Evolutionary conservation across 805 yeast genomes (phyloP).

Genomic region (Lachancea sp.): DNA sequence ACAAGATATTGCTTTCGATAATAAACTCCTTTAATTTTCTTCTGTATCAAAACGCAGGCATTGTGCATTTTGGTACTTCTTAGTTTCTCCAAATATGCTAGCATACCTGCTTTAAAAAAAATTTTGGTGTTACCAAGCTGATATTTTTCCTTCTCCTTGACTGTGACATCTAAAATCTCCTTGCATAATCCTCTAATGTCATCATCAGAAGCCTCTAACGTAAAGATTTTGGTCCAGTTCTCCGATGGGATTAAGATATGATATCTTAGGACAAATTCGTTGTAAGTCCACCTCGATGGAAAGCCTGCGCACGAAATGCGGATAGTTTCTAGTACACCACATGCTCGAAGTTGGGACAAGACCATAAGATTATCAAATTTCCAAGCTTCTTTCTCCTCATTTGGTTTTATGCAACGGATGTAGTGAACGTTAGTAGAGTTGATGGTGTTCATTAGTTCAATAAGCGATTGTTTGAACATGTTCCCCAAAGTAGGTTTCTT

Average conservation of each 20-base stretch:
- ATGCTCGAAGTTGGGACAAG: constrained; percentile 88
- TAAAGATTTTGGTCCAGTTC: constrained; percentile 57
- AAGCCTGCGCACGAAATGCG: constrained; percentile 96
- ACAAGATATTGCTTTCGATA: constrained; percentile 57
- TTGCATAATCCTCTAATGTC: constrained; percentile 61
- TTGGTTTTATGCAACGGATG: constrained; percentile 95
- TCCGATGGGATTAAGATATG: constrained; percentile 72
- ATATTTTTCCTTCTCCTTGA: constrained; percentile 61
- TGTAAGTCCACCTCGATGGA: constrained; percentile 93
- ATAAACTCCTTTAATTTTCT: constrained; percentile 60
- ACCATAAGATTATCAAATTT: constrained; percentile 94
- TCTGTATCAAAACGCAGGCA: constrained; percentile 82
- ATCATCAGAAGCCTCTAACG: constrained; percentile 44
- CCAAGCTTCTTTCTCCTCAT: constrained; percentile 93
- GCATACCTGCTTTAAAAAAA: constrained; percentile 93
- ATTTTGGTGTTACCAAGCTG: constrained; percentile 92
- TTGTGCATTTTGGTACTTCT: constrained; percentile 70
- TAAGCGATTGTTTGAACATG: constrained; percentile 84
- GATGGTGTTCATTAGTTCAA: constrained; percentile 88
- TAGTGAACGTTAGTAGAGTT: constrained; percentile 94
- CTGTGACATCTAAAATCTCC: constrained; percentile 56
- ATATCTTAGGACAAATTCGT: constrained; percentile 85
- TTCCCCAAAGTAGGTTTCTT: constrained; percentile 93
- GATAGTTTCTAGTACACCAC: constrained; percentile 97
- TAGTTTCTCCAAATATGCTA: constrained; percentile 82